A percentile compares a stretch with the other conserved stretches of the same genome.
Conservation (phyloP, 2,329 filamentous ascomycete genomes). For the Fusarium coicis region DNA sequence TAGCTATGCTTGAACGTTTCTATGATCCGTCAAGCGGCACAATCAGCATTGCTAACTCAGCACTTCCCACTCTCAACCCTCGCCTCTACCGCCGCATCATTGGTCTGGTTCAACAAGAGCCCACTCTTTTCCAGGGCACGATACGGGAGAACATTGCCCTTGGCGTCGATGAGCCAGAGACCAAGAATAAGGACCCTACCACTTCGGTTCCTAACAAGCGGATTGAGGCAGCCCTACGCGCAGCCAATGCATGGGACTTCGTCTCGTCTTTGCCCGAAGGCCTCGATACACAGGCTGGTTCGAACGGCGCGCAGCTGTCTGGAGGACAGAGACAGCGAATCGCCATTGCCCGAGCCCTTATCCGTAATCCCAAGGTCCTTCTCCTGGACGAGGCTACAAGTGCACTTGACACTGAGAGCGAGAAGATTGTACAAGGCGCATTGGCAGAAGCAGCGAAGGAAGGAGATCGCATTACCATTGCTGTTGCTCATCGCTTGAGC, state of each 20-base stretch:
- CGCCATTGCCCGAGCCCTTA: constrained; percentile 74
- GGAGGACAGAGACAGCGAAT: constrained; percentile 76
- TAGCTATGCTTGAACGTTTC: constrained; percentile 62
- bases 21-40: constrained; percentile 57
- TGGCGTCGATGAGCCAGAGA: constrained; percentile 37
- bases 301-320: constrained; percentile 72
- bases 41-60: constrained; percentile 58
- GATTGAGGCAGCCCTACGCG: constrained; percentile 58
- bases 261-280: constrained; percentile 53
- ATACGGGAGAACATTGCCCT: constrained; percentile 81
- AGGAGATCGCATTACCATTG: constrained; percentile 59
- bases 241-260: constrained; percentile 64
- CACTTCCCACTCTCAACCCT: constrained; percentile 56
- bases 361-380: constrained; percentile 41
- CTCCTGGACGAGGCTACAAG: constrained; percentile 44
- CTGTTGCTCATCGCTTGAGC: constrained; percentile 89
- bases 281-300: constrained; percentile 70
- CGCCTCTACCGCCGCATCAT: constrained; percentile 63
- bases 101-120: constrained; percentile 68
- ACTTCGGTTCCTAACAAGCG: constrained; percentile 41
- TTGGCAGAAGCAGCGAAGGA: constrained; percentile 78
- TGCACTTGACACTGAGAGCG: constrained; percentile 43
- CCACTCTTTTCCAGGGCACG: constrained; percentile 79
- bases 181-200: constrained; percentile 2
- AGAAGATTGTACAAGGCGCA: constrained; percentile 75